Percentiles rank a stretch among this genome's conserved stretches.
phyloP scores from a whole-genome alignment of 164 flowering plant genomes.

The Kalanchoe fedtschenkoi region DNA sequence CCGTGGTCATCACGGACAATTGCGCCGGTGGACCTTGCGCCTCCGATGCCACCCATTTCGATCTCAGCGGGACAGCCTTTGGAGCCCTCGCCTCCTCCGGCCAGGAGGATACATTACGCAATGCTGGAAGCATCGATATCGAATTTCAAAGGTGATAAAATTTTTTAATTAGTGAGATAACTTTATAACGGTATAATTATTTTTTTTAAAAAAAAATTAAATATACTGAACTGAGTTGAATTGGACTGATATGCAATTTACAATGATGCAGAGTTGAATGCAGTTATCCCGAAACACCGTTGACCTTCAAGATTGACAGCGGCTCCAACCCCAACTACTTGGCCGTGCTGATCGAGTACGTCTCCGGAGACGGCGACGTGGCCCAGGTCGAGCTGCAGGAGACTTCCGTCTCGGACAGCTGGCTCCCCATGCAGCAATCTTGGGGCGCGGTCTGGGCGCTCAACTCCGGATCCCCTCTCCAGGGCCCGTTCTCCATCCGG shows the following conservation, averaged over 20 bases:
- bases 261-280: constrained; percentile 24
- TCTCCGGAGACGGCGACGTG: constrained; percentile 37
- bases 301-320: constrained; percentile 20
- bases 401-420: constrained; percentile 9
- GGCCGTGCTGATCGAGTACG: constrained; percentile 23
- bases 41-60: constrained; percentile 41
- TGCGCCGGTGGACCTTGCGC: constrained; percentile 44
- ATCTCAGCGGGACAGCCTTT: constrained; percentile 38
- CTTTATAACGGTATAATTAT: too few relatives aligned
- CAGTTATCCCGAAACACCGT: constrained; percentile 20
- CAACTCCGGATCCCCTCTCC: constrained; percentile 15
- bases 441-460: constrained; percentile 38
- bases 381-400: constrained; percentile 19
- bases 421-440: constrained; percentile 22
- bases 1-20: constrained; percentile 42
- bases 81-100: constrained; percentile 7
- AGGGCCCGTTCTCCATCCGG: constrained; percentile 23
- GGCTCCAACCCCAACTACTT: constrained; percentile 29
- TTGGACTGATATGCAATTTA: too few relatives aligned
- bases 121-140: constrained; percentile 46
- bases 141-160: constrained; percentile 35
- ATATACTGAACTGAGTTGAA: too few relatives aligned
- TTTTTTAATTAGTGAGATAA: too few relatives aligned
- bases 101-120: constrained; percentile 25
- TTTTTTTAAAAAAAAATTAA: too few relatives aligned